These are phyloP conservation scores for Eucalyptus cloeziana DNA, from an alignment of 345 rosid genomes.

Conservation along the genomic window DNA sequence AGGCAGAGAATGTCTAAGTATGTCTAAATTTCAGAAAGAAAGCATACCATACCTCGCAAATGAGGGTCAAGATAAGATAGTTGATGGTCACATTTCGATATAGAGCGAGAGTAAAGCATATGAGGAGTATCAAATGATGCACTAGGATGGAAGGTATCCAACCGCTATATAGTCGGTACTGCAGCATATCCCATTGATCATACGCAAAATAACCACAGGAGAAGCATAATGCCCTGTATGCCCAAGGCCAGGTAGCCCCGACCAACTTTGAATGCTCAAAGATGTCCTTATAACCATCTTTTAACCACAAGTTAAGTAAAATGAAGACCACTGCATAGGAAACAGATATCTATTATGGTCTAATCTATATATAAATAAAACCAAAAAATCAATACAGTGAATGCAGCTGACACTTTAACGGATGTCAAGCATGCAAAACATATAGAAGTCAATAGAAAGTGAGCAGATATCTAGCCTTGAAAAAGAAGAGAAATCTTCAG, in stretches of 20 bases:
- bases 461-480: background rate
- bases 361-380: no score
- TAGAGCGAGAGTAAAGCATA: conserved; percentile 88
- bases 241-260: conserved; percentile 68
- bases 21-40: background rate
- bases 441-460: background rate
- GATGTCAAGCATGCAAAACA: background rate
- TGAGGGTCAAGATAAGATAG: conserved; percentile 78
- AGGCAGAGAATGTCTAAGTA: background rate
- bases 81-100: conserved; percentile 76
- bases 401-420: background rate
- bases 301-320: conserved; percentile 38
- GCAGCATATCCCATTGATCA: conserved; percentile 94
- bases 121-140: conserved; percentile 77
- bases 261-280: conserved; percentile 65
- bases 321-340: conserved; percentile 54
- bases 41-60: conserved; percentile 57
- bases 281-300: conserved; percentile 30
- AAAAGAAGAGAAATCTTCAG: background rate
- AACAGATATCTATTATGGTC: background rate
- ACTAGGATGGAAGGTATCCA: conserved; percentile 62
- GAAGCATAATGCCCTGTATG: conserved; percentile 69
- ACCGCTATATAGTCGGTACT: conserved; percentile 60
- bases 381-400: background rate
- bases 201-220: conserved; percentile 94